Percentiles rank a stretch among this genome's conserved stretches.
Evolutionary conservation across 2,329 filamentous ascomycete genomes (phyloP).

Genomic region (Uncinocarpus reesii): DNA sequence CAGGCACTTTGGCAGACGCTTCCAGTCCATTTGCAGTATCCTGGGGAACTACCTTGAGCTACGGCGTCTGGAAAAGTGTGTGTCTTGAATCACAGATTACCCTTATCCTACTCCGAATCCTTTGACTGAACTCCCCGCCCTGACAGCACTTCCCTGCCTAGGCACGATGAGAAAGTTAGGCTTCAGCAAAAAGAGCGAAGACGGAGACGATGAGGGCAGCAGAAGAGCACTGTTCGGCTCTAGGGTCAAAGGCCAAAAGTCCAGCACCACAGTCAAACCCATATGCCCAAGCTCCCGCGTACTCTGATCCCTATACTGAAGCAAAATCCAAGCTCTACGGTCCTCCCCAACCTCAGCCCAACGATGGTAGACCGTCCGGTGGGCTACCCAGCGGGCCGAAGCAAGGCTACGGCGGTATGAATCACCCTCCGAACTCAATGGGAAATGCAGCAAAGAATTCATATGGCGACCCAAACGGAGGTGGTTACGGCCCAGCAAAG

Average conservation of each 20-base stretch:
- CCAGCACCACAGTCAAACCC: constrained; percentile 44
- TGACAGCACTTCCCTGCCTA: no score
- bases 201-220: constrained; percentile 43
- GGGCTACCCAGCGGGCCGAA: constrained; percentile 10
- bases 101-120: not conserved
- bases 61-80: no score
- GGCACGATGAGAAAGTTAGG: constrained; percentile 23
- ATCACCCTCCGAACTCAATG: constrained; percentile 14
- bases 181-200: constrained; percentile 46
- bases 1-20: not conserved
- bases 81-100: not conserved
- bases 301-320: constrained; percentile 45
- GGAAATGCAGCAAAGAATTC: constrained; percentile 16
- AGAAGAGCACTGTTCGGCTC: constrained; percentile 51
- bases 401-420: constrained; percentile 9
- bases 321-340: constrained; percentile 38
- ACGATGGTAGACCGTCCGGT: constrained; percentile 3
- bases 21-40: no score
- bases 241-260: constrained; percentile 46
- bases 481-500: constrained; percentile 33
- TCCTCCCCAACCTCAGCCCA: constrained; percentile 26
- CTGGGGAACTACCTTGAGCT: no score
- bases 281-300: constrained; percentile 43
- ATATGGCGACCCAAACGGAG: constrained; percentile 16
- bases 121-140: not conserved